Percentiles rank a stretch among this genome's conserved stretches.
These are phyloP conservation scores for Gamarada debralockiae DNA, from an alignment of 495 filamentous ascomycete genomes.

Conservation along the genomic window DNA sequence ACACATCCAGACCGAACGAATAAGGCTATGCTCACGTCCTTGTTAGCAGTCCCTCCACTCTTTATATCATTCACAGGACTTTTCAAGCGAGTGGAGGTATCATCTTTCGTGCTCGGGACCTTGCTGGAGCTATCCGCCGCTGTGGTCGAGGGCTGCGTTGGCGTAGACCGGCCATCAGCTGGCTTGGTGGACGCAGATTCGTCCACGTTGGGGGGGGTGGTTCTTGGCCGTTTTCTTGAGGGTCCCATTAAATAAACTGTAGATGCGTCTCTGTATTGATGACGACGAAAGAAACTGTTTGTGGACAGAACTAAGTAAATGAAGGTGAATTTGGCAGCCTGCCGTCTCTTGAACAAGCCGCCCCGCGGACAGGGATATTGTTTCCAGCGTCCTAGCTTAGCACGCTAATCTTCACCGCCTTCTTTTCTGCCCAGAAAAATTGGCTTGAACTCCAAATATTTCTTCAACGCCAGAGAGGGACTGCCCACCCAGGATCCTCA, in stretches of 20 bases:
- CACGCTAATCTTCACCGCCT: no score
- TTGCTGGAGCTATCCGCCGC: neutral
- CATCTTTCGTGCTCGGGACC: slow-evolving; percentile 1
- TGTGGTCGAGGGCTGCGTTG: neutral
- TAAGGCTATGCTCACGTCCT: slow-evolving; percentile 7
- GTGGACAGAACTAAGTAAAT: no score
- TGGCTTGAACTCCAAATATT: no score
- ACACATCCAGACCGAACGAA: neutral
- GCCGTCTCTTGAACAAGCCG: no score
- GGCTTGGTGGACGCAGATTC: slow-evolving; percentile 2
- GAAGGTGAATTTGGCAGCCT: no score
- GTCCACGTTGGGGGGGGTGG: slow-evolving; percentile 16
- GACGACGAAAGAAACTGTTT: no score
- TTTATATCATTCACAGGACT: slow-evolving; percentile 1
- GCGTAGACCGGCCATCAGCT: neutral
- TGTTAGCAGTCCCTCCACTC: neutral
- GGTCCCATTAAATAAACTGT: slow-evolving; percentile 19
- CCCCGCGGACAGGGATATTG: no score
- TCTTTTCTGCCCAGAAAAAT: no score
- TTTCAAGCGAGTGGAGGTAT: slow-evolving; percentile 5
- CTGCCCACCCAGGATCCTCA: no score
- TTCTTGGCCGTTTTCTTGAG: slow-evolving; percentile 19
- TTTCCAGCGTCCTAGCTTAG: no score
- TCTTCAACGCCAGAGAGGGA: no score
- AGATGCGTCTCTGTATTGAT: no score